phyloP scores from a whole-genome alignment of 2,329 filamentous ascomycete species.

The Neurospora sp. region DNA sequence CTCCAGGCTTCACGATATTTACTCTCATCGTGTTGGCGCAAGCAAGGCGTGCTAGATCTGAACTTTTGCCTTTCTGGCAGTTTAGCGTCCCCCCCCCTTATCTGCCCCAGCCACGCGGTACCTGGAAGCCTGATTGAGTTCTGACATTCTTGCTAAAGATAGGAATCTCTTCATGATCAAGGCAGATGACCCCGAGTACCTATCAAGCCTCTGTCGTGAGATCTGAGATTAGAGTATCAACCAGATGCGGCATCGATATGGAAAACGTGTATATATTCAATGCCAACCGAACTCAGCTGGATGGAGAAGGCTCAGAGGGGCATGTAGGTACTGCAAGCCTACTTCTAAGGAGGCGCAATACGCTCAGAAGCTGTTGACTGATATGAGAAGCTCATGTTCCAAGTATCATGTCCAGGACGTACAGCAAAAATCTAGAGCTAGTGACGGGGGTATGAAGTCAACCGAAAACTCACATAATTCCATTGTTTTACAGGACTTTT shows the following conservation, averaged over 20 bases:
- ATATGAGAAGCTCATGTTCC: not conserved
- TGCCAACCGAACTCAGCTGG: not conserved
- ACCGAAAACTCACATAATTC: not conserved
- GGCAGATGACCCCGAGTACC: not conserved
- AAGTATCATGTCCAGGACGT: not conserved
- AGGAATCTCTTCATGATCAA: not conserved
- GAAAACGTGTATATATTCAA: not conserved
- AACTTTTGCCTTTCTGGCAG: too few relatives aligned
- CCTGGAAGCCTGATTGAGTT: not conserved
- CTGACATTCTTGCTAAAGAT: not conserved
- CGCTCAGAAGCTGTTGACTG: not conserved
- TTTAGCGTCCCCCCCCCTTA: not conserved
- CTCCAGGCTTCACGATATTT: too few relatives aligned
- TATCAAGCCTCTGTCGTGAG: not conserved
- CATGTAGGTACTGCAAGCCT: not conserved
- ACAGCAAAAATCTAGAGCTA: not conserved
- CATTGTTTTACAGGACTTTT: not conserved
- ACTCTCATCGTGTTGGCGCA: too few relatives aligned
- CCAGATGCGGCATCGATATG: not conserved
- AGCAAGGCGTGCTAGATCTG: too few relatives aligned
- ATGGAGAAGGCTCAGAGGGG: not conserved
- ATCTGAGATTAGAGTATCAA: not conserved
- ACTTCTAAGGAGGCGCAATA: not conserved
- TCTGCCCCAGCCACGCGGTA: not conserved
- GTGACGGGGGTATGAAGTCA: not conserved